Evolutionary conservation across 108 stramenopile species (phyloP), one percentile per base, ranked within the genome.

Genomic region (Seminavis robusta): DNA sequence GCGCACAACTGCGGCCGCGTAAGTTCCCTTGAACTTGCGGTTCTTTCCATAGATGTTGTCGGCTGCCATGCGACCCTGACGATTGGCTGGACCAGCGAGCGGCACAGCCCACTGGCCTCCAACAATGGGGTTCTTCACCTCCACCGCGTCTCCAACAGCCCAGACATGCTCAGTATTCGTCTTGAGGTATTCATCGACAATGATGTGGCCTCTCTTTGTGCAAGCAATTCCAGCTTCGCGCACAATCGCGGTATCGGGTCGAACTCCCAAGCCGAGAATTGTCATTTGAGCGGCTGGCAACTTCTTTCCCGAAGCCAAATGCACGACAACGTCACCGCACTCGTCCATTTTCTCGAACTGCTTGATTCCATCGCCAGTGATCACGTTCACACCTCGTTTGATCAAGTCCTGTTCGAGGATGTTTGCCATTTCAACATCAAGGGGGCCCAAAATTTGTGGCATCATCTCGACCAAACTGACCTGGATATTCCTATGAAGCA

Each of bases 81-180:
- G 76, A 55, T 84, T 84, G 20, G 83, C 83, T 7, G 83, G 83
- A 16, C 83, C 83, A 4, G 83, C 83, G 31, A 84, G 55, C n/a
- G 83, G 79, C 36, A 84, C 83, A 32, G 77, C 70, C 74, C 78
- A 84, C 48, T 61, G 75, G 33, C 68, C 76, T 10, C 48, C 63
- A 9, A 73, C 39, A 41, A 84, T 55, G 9, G 83, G 79, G 61
- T 84, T 84, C 25, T 54, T 61, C 17, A 84, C 71, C 45, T 77
- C 67, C 1, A 84, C 69, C 21, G 83, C 76, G 58, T 84, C 83
- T 17, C 83, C 83, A 32, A 72, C 83, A 26, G 83, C 83, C 83
- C 83, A 84, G 13, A 84, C 69, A 49, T 74, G 23, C 3, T 56
- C 32, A 11, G 56, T 61, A 33, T 59, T 71, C 1, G 83, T 84